A percentile compares a stretch with the other conserved stretches of the same genome.
These are phyloP conservation scores for Raphidocelis subcapitata DNA, from an alignment of 139 green algal genomes.

Conservation along the genomic window DNA sequence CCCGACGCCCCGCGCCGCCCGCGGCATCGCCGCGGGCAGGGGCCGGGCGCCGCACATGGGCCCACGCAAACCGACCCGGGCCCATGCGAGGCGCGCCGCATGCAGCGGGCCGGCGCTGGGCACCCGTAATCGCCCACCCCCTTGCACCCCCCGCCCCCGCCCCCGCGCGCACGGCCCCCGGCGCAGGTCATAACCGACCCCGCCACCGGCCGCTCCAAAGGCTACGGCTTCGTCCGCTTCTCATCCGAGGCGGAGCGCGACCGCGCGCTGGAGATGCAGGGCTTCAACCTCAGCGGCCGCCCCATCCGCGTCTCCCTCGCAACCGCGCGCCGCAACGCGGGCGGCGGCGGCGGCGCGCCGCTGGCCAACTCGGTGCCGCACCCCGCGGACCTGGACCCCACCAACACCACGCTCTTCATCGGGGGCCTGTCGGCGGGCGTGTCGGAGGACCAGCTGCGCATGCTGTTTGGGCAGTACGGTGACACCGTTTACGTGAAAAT, in stretches of 20 bases:
- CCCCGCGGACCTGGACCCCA: conserved; percentile 67
- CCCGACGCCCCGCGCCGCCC: too few relatives aligned
- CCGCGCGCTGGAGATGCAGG: conserved; percentile 88
- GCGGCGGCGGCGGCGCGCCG: conserved; percentile 27
- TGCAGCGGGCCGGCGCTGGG: too few relatives aligned
- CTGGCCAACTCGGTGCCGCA: conserved; percentile 7
- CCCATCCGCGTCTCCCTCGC: conserved; percentile 78
- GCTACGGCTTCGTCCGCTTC: conserved; percentile 97
- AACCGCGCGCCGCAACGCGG: conserved; percentile 45
- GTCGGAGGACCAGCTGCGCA: conserved; percentile 77
- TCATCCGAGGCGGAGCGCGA: conserved; percentile 80
- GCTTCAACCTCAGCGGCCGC: conserved; percentile 66
- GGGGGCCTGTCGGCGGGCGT: conserved; percentile 61
- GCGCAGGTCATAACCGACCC: conserved; percentile 89
- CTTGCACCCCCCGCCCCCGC: not conserved
- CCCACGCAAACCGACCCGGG: not conserved
- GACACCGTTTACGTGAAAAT: conserved; percentile 95
- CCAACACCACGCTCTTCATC: conserved; percentile 93
- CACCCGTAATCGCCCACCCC: not conserved
- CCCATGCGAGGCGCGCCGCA: too few relatives aligned
- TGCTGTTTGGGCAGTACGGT: conserved; percentile 76
- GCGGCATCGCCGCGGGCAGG: not conserved
- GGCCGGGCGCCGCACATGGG: not conserved
- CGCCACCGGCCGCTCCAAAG: conserved; percentile 81
- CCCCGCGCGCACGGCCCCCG: not conserved